Evolutionary conservation across 2,329 filamentous ascomycete species (phyloP).

Genomic region (Coleophoma eucalyptorum): DNA sequence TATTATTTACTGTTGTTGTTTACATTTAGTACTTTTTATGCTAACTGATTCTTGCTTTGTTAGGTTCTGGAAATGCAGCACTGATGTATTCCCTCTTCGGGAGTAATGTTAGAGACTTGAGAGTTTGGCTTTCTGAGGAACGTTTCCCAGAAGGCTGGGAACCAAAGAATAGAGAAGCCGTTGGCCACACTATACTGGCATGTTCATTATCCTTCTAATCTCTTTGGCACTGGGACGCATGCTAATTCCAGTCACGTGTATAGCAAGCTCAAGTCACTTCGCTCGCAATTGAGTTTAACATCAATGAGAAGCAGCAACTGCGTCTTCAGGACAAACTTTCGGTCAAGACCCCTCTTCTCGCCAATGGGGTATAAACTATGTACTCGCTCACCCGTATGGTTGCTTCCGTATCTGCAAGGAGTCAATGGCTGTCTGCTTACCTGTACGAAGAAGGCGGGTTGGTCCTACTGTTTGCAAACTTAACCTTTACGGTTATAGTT

Average conservation of each 20-base stretch:
- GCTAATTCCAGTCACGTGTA: background rate
- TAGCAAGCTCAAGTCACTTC: background rate
- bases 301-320: background rate
- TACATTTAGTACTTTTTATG: no score
- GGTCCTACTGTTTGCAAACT: no score
- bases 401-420: no score
- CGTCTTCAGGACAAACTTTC: background rate
- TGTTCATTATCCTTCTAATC: background rate
- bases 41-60: no score
- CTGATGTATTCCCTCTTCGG: background rate
- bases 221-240: background rate
- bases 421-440: no score
- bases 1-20: no score
- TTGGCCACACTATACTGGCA: background rate
- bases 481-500: no score
- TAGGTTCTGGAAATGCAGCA: background rate
- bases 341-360: no score
- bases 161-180: background rate
- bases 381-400: no score
- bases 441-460: no score
- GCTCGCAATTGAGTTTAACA: conserved; percentile 1
- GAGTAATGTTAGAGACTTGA: background rate
- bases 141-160: background rate
- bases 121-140: background rate
- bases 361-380: no score